phyloP scores from a whole-genome alignment of 139 green algal genomes.

The Dunaliella sp. region DNA sequence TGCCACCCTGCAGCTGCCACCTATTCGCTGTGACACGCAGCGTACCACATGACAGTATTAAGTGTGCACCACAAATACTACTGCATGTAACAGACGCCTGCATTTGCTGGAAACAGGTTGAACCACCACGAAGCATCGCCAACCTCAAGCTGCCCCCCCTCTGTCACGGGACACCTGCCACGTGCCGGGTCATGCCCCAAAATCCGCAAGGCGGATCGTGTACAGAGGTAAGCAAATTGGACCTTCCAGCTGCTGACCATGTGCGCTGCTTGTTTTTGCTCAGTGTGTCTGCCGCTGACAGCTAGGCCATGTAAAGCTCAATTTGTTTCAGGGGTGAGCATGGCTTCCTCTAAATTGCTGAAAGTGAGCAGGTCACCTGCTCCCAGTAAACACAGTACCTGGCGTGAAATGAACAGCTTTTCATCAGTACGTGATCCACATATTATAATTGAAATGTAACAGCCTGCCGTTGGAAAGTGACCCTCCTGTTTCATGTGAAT shows the following conservation, averaged over 20 bases:
- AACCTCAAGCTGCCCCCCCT: conserved; percentile 47
- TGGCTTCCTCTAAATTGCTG: not conserved
- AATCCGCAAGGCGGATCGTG: not conserved
- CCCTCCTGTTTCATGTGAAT: too few relatives aligned
- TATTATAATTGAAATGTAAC: too few relatives aligned
- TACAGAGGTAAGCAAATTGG: not conserved
- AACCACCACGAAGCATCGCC: conserved; percentile 52
- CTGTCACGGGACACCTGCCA: not conserved
- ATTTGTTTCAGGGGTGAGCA: not conserved
- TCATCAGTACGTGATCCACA: too few relatives aligned
- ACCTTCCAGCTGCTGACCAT: too few relatives aligned
- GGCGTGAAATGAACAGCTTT: too few relatives aligned
- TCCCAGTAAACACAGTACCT: not conserved
- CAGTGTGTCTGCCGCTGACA: too few relatives aligned
- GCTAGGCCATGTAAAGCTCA: too few relatives aligned
- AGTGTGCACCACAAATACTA: not conserved
- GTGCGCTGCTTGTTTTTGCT: not conserved
- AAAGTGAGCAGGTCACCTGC: not conserved
- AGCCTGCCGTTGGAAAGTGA: too few relatives aligned
- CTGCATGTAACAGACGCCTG: not conserved
- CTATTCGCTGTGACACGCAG: too few relatives aligned
- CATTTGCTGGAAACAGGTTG: conserved; percentile 23
- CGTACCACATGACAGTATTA: not conserved
- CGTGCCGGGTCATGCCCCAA: not conserved
- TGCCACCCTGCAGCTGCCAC: not conserved